Percentiles rank a stretch among this genome's conserved stretches.
Evolutionary conservation across 2,329 filamentous ascomycete genomes (phyloP).

Genomic region (Diaporthe sp.): DNA sequence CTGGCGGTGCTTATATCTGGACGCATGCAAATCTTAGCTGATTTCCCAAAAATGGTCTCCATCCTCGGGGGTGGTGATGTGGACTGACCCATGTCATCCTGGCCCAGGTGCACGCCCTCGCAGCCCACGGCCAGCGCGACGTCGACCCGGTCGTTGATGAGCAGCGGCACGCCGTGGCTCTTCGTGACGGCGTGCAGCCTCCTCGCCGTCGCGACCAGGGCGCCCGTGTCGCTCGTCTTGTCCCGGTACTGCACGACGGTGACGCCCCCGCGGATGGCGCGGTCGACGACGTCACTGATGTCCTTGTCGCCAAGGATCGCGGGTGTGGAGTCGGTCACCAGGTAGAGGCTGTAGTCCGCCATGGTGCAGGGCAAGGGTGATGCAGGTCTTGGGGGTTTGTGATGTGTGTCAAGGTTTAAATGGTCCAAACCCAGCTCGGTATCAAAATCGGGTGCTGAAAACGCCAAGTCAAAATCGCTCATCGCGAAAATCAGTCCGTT

Average conservation of each 20-base stretch:
- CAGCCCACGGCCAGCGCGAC: conserved; percentile 88
- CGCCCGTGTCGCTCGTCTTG: conserved; percentile 82
- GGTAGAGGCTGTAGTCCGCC: conserved; percentile 85
- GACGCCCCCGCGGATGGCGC: conserved; percentile 83
- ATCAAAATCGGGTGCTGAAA: neutral
- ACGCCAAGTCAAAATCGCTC: conserved; percentile 24
- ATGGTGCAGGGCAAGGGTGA: neutral
- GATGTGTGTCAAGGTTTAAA: neutral
- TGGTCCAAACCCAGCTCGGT: neutral
- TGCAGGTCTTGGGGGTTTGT: no score
- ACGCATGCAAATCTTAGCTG: neutral
- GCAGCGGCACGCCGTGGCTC: conserved; percentile 78
- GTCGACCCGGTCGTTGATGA: conserved; percentile 95
- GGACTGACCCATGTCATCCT: conserved; percentile 88
- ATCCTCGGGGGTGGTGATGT: neutral
- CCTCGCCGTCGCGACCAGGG: conserved; percentile 78
- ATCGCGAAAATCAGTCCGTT: conserved; percentile 22
- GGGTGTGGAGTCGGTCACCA: conserved; percentile 94
- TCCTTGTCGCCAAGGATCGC: conserved; percentile 81
- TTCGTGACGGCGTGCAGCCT: conserved; percentile 80
- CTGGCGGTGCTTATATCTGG: conserved; percentile 76
- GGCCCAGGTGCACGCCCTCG: conserved; percentile 94
- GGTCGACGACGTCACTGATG: conserved; percentile 80
- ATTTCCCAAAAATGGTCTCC: no score
- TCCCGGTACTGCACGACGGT: conserved; percentile 93